These are phyloP conservation scores for Hsuehochloa calcarea DNA, from an alignment of 176 grass and related monocot genomes.

Conservation along the genomic window DNA sequence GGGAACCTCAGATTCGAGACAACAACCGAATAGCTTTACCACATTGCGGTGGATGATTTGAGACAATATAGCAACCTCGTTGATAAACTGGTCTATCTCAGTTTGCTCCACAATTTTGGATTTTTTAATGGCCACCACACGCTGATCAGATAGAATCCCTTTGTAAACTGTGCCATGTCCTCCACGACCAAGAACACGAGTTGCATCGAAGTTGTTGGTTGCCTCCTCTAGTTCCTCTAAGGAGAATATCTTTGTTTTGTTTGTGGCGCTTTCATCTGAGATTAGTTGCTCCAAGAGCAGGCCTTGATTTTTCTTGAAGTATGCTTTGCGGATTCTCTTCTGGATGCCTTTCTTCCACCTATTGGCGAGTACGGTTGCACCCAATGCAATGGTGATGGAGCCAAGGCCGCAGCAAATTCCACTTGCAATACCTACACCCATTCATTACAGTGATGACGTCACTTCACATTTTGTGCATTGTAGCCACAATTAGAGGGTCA, in stretches of 20 bases:
- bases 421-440: slow-evolving; percentile 4
- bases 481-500: neutral
- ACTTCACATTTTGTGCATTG: neutral
- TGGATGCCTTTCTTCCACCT: slow-evolving; percentile 37
- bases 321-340: neutral
- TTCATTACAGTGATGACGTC: neutral
- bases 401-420: slow-evolving; percentile 20
- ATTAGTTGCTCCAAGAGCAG: slow-evolving; percentile 29
- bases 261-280: neutral
- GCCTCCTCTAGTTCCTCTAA: slow-evolving; percentile 42
- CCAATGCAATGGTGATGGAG: neutral
- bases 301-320: slow-evolving; percentile 41
- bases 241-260: slow-evolving; percentile 45
- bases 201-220: slow-evolving; percentile 35
- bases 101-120: slow-evolving; percentile 37
- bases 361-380: neutral
- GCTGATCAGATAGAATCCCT: slow-evolving; percentile 30
- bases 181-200: slow-evolving; percentile 41
- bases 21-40: no score
- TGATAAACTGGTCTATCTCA: no score
- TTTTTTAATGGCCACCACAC: slow-evolving; percentile 52
- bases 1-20: no score
- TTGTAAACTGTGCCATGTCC: slow-evolving; percentile 54
- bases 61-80: no score
- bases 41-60: no score